Base-by-base conservation (phyloP, 2,329 filamentous ascomycete genomes). In the Pseudogymnoascus sp. region DNA sequence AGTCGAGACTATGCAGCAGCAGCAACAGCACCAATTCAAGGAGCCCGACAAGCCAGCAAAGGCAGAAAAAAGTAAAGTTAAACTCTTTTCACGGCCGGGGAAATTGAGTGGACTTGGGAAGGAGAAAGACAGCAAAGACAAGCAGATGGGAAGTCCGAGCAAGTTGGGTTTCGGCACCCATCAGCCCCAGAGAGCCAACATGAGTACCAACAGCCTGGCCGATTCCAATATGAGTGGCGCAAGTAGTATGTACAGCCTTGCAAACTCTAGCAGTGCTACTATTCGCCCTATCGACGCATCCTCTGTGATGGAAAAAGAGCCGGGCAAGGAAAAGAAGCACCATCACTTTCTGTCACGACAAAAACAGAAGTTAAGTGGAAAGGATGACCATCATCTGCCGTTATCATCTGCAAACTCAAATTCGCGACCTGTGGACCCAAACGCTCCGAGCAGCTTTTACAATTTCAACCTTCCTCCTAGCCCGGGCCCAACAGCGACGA, bases 331-430 rank as follows among this genome's bases (percentile, higher is more conserved):
- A 62, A 89, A 89, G 74, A 89, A 88, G 75, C 89, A 88, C 66
- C 89, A 91, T 67, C 86, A 92, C 69, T 92, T 93, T 66, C 71
- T 93, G 60, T 90, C 88, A 6, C 80, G 89, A 38, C 88, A 90
- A 70, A 92, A 91, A 70, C 82, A 91, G 69, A 92, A 91, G 71
- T 76, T 90, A 62, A 85, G 81, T 65, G 81, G 82, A 67, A 88
- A 87, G 73, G 87, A 90, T 65, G 89, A 91, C 63, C 85, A 84
- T 64, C 81, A 86, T 67, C 77, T 91, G 2, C 86, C 88, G 2
- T 75, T 92, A 2, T 91, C 88, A 0, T 91, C 89, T 3, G 87
- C 87, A 2, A 83, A 85, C 63, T 91, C 87, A 72, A 92, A 90
- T 68, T 91, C 89, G 1, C 82, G 83, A 66, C 87, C 89, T 1